Percentiles rank a stretch among this genome's conserved stretches.
Conservation (phyloP, 208 protist genomes). For the Leishmania martiniquensis region DNA sequence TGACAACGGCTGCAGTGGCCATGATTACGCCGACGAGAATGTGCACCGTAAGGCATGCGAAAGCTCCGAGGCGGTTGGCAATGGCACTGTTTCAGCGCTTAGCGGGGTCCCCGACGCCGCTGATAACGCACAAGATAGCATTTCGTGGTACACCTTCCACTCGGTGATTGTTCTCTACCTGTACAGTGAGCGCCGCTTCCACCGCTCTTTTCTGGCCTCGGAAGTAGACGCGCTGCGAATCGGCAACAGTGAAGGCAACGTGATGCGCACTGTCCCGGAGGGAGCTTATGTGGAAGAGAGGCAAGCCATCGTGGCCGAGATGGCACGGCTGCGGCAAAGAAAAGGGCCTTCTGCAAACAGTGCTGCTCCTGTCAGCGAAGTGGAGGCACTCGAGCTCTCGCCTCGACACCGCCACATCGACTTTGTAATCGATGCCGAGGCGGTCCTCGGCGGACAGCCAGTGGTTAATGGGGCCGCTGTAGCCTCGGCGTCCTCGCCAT, state of each 20-base stretch:
- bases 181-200: conserved; percentile 16
- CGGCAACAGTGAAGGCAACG: not conserved
- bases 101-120: not conserved
- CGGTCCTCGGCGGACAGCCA: not conserved
- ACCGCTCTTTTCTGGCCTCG: conserved; percentile 16
- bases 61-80: not conserved
- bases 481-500: conserved; percentile 7
- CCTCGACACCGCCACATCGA: not conserved
- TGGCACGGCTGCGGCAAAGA: not conserved
- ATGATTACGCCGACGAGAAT: conserved; percentile 9
- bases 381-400: not conserved
- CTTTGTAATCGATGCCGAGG: not conserved
- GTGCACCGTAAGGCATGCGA: conserved; percentile 11
- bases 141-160: conserved; percentile 16
- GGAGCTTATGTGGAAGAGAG: not conserved
- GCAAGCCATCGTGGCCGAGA: not conserved
- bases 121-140: not conserved
- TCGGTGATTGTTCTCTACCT: conserved; percentile 21
- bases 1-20: conserved; percentile 2
- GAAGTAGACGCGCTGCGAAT: conserved; percentile 13
- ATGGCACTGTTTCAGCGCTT: not conserved
- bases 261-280: not conserved
- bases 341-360: not conserved
- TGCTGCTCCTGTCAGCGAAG: not conserved
- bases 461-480: not conserved